phyloP scores from a whole-genome alignment of 2,329 filamentous ascomycete genomes.

The Fusarium chaquense region DNA sequence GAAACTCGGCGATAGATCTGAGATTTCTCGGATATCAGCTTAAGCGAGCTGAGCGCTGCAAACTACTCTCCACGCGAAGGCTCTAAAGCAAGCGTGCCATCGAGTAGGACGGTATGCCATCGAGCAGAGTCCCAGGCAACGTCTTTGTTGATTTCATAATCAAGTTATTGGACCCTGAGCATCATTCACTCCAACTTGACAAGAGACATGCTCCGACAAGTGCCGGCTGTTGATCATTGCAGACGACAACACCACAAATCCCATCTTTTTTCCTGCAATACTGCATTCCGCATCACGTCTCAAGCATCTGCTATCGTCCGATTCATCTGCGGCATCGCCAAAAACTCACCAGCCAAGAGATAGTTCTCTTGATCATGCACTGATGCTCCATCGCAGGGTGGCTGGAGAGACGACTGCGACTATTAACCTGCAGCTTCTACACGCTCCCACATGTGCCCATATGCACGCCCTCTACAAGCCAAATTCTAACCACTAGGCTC shows the following conservation, averaged over 20 bases:
- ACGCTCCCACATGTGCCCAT: conserved; percentile 39
- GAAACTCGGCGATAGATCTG: conserved; percentile 27
- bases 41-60: conserved; percentile 25
- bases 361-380: conserved; percentile 34
- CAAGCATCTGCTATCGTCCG: conserved; percentile 33
- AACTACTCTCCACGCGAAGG: background rate
- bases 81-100: conserved; percentile 4
- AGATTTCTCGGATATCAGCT: conserved; percentile 23
- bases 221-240: conserved; percentile 26
- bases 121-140: conserved; percentile 6
- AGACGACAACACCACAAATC: conserved; percentile 33
- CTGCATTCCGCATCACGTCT: conserved; percentile 30
- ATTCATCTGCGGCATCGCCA: conserved; percentile 41
- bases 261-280: conserved; percentile 22
- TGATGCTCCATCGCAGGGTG: conserved; percentile 40
- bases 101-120: background rate
- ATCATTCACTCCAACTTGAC: conserved; percentile 20
- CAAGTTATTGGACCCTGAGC: conserved; percentile 6
- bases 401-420: conserved; percentile 43
- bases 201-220: conserved; percentile 2
- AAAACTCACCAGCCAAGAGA: conserved; percentile 35
- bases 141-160: background rate
- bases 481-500: conserved; percentile 44
- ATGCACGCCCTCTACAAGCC: conserved; percentile 37
- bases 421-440: conserved; percentile 32